Percentiles rank a stretch among this genome's conserved stretches.
These are phyloP conservation scores for Salicornia ramosissima DNA, from an alignment of 148 eudicot species.

Conservation along the genomic window DNA sequence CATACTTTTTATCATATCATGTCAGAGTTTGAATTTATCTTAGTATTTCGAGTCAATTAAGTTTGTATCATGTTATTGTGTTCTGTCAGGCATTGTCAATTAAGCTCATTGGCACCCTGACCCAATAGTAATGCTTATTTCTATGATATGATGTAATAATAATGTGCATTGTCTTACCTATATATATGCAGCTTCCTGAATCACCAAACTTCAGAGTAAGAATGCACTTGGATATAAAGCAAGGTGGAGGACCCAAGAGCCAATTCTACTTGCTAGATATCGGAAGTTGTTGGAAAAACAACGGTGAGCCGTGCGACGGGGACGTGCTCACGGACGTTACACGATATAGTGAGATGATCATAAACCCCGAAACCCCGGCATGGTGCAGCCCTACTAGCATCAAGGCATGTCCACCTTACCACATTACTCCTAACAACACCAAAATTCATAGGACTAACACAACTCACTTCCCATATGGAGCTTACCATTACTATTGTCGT, in stretches of 20 bases:
- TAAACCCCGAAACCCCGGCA: slow-evolving; percentile 56
- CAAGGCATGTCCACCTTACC: slow-evolving; percentile 70
- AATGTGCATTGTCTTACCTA: background rate
- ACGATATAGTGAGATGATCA: slow-evolving; percentile 80
- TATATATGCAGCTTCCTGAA: slow-evolving; percentile 52
- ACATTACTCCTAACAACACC: slow-evolving; percentile 57
- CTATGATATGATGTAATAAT: too few relatives aligned
- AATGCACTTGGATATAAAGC: slow-evolving; percentile 56
- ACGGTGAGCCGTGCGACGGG: slow-evolving; percentile 67
- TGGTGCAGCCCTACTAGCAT: slow-evolving; percentile 56
- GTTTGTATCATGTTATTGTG: too few relatives aligned
- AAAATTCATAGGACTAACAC: slow-evolving; percentile 61
- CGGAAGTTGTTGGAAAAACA: slow-evolving; percentile 90
- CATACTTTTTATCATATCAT: too few relatives aligned
- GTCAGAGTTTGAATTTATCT: too few relatives aligned
- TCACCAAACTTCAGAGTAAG: slow-evolving; percentile 77
- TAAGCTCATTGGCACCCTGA: too few relatives aligned
- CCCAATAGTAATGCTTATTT: too few relatives aligned
- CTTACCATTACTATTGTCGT: slow-evolving; percentile 76
- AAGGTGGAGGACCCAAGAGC: slow-evolving; percentile 85
- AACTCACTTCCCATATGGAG: slow-evolving; percentile 58
- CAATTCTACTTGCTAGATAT: slow-evolving; percentile 80
- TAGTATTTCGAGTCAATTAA: too few relatives aligned
- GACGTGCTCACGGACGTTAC: slow-evolving; percentile 71
- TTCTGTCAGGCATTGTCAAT: too few relatives aligned